Evolutionary conservation across 345 rosid species (phyloP).

Genomic region (Reutealis trisperma): DNA sequence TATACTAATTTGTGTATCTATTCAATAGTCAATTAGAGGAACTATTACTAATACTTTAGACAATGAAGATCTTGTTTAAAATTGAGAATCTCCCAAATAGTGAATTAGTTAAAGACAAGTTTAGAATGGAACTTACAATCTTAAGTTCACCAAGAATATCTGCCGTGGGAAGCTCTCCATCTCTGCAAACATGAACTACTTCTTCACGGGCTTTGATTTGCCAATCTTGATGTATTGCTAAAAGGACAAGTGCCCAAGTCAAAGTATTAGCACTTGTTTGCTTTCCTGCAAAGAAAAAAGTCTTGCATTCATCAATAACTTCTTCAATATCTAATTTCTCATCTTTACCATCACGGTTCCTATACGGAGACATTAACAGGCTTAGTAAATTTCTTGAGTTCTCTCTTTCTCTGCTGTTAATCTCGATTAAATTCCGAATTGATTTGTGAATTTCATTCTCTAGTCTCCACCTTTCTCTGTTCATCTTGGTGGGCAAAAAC

Average conservation of each 20-base stretch:
- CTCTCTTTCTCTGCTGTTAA: slow-evolving; percentile 31
- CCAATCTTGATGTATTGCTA: slow-evolving; percentile 75
- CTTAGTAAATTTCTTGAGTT: slow-evolving; percentile 45
- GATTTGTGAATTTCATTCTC: slow-evolving; percentile 62
- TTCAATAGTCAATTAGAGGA: too few species aligned
- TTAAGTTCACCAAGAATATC: slow-evolving; percentile 56
- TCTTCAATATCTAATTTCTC: slow-evolving; percentile 60
- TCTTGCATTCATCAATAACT: slow-evolving; percentile 75
- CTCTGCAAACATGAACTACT: slow-evolving; percentile 41
- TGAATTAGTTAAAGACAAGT: too few species aligned
- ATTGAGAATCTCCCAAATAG: too few species aligned
- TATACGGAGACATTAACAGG: slow-evolving; percentile 48
- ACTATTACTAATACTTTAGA: neutral
- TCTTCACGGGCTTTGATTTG: slow-evolving; percentile 72
- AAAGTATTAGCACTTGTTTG: slow-evolving; percentile 65
- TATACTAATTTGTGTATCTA: too few species aligned
- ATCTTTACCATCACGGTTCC: slow-evolving; percentile 48
- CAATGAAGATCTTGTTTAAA: too few species aligned
- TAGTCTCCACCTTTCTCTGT: slow-evolving; percentile 62
- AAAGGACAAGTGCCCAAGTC: slow-evolving; percentile 60
- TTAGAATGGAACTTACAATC: slow-evolving; percentile 42
- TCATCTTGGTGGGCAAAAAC: slow-evolving; percentile 67
- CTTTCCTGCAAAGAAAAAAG: slow-evolving; percentile 78
- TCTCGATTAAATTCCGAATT: slow-evolving; percentile 44
- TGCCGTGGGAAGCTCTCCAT: slow-evolving; percentile 30